Percentiles rank a stretch among this genome's conserved stretches.
These are phyloP conservation scores for Francoa sonchifolia DNA, from an alignment of 441 rosid species.

Conservation along the genomic window DNA sequence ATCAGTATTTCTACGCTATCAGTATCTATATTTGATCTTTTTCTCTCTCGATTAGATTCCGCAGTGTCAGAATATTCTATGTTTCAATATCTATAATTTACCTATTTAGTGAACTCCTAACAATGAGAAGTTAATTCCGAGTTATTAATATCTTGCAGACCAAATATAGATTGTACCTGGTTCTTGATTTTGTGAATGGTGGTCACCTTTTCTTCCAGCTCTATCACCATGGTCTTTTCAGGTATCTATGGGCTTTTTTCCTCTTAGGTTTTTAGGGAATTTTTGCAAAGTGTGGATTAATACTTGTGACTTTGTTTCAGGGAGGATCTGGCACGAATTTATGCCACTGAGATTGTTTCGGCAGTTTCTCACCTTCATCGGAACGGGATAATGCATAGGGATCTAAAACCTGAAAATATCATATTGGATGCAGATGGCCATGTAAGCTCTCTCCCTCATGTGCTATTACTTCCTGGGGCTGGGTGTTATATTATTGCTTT, in stretches of 20 bases:
- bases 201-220: slow-evolving; percentile 98
- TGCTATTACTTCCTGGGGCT: too few relatives aligned
- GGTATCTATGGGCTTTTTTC: slow-evolving; percentile 24
- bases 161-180: slow-evolving; percentile 75
- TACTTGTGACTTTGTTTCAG: slow-evolving; percentile 24
- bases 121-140: too few relatives aligned
- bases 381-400: slow-evolving; percentile 95
- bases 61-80: too few relatives aligned
- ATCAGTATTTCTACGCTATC: too few relatives aligned
- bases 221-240: slow-evolving; percentile 87
- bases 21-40: too few relatives aligned
- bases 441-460: slow-evolving; percentile 29
- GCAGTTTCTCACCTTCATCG: slow-evolving; percentile 87
- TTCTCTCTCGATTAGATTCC: too few relatives aligned
- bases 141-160: slow-evolving; percentile 65
- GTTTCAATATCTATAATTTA: too few relatives aligned
- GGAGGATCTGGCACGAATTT: slow-evolving; percentile 87
- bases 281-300: slow-evolving; percentile 8
- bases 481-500: too few relatives aligned
- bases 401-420: slow-evolving; percentile 92
- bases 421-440: slow-evolving; percentile 81
- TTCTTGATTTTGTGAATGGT: slow-evolving; percentile 85
- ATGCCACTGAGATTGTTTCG: slow-evolving; percentile 84
- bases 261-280: not conserved
- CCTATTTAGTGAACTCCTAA: too few relatives aligned